Percentiles rank a stretch among this genome's conserved stretches.
phyloP scores from a whole-genome alignment of 108 stramenopile genomes.

The Pseudonitzschia pungens region DNA sequence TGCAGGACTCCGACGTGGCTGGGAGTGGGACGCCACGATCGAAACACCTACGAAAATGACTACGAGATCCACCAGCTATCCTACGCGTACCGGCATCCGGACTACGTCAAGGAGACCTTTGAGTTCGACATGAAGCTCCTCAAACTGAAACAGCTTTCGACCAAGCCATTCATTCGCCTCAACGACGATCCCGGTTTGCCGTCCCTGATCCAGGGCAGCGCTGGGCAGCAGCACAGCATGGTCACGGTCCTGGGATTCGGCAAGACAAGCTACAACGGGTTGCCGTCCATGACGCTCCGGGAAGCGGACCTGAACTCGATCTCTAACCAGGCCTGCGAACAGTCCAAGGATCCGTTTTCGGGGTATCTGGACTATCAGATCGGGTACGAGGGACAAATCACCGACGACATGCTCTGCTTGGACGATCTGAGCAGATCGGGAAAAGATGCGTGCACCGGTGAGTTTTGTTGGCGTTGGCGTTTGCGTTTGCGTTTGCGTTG shows the following conservation, averaged over 20 bases:
- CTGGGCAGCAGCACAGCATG: neutral
- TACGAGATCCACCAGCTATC: neutral
- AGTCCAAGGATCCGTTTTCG: constrained; percentile 6
- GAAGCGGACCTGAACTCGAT: constrained; percentile 1
- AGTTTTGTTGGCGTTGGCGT: neutral
- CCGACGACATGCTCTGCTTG: constrained; percentile 13
- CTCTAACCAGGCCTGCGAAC: neutral
- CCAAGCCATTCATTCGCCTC: neutral
- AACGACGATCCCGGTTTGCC: constrained; percentile 1
- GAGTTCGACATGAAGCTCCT: constrained; percentile 4
- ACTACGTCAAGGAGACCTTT: neutral
- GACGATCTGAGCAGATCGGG: neutral
- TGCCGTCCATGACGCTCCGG: neutral
- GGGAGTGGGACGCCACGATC: constrained; percentile 7
- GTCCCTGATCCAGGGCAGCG: neutral
- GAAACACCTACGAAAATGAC: neutral
- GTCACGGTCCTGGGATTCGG: constrained; percentile 9
- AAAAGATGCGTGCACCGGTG: constrained; percentile 8
- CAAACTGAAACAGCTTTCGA: neutral
- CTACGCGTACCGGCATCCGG: constrained; percentile 8
- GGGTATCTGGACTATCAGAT: neutral
- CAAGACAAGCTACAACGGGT: neutral
- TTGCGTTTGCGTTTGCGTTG: too few relatives aligned
- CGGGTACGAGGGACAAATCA: neutral
- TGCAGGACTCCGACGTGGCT: neutral